Evolutionary conservation across 164 flowering plant genomes (phyloP), one percentile per base, ranked within the genome.

Genomic region (Vitis rotundifolia): DNA sequence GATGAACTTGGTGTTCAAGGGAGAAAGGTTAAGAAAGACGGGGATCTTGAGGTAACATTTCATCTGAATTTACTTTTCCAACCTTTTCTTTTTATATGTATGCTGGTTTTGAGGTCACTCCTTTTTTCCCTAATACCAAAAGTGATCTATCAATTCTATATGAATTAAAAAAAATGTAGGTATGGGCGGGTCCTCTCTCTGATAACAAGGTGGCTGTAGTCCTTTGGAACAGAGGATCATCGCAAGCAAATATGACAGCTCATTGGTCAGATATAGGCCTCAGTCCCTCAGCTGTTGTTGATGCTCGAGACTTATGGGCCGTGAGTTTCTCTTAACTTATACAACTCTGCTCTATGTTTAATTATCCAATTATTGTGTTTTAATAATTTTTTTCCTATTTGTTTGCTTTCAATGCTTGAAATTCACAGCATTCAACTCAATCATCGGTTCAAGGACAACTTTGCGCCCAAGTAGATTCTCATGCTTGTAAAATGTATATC

Each of bases 1-100:
- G 96, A 90, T 73, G 74, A 73, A 71, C 91, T 87, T 68, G 98
- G 97, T 77, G 80, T 84, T 68, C 98, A 88, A 73, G 98, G 94
- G 50, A 87, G 83, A 69, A 93, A 88, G 79, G 87, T 90, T 11
- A 84, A 85, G 68, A 71, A 64, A 44, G 66, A 83, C 49, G 89
- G 89, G 2, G 85, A 86, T 66, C 74, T 85, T 12, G 95, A 92
- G 95, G 94, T 89, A 75, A 15, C 15, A 14, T 47, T 57, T 47
- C 49, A 26, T 55, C 15, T 37, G 7, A 37, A 37, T 37, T 37
- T 37, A 37, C 26, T 37, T 37, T 37, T 37, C 44, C 44, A 19
- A 57, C 3, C 14, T 14, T 47, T 50, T 48, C n/a, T 26, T 29
- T 31, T 47, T 68, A 11, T 10, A 11, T 54, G 15, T 9, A 47